Percentiles rank a stretch among this genome's conserved stretches.
These are phyloP conservation scores for Phycomyces nitens DNA, from an alignment of 192 early-diverging fungal genomes.

Conservation along the genomic window DNA sequence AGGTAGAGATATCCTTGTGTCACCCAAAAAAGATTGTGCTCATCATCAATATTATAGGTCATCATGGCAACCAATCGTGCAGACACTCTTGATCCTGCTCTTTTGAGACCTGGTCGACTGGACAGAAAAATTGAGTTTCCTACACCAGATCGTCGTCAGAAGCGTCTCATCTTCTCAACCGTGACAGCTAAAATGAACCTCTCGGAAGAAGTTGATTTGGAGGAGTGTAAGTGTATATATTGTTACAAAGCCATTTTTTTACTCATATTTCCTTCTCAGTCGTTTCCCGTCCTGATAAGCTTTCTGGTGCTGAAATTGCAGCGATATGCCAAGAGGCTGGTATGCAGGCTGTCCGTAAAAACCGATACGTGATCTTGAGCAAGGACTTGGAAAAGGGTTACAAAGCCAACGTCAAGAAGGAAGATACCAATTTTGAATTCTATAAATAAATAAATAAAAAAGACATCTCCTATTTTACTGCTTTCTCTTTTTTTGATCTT, in stretches of 20 bases:
- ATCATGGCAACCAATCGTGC: constrained; percentile 99
- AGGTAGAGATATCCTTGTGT: constrained; percentile 45
- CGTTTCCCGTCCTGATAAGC: constrained; percentile 93
- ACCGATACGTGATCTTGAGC: constrained; percentile 91
- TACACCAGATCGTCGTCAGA: constrained; percentile 93
- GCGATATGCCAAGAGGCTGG: constrained; percentile 98
- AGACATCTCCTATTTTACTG: too few relatives aligned
- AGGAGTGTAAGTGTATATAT: constrained; percentile 90
- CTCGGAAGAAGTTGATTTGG: constrained; percentile 95
- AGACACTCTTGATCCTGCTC: constrained; percentile 94
- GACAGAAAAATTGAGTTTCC: constrained; percentile 99
- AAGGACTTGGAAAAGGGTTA: constrained; percentile 98
- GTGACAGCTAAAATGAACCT: constrained; percentile 96
- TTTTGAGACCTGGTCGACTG: constrained; percentile 93
- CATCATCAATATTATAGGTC: constrained; percentile 50
- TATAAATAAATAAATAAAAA: constrained; percentile 76
- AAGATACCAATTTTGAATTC: constrained; percentile 93
- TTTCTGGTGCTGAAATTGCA: constrained; percentile 95
- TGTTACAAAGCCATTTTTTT: too few relatives aligned
- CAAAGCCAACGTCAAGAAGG: constrained; percentile 93
- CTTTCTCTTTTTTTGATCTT: too few relatives aligned
- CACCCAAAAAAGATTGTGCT: not conserved
- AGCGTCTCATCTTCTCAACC: constrained; percentile 96
- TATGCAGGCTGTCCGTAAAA: constrained; percentile 97
- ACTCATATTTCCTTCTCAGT: constrained; percentile 45